Conservation (phyloP, 164 flowering plant genomes). For the Hamamelis virginiana region DNA sequence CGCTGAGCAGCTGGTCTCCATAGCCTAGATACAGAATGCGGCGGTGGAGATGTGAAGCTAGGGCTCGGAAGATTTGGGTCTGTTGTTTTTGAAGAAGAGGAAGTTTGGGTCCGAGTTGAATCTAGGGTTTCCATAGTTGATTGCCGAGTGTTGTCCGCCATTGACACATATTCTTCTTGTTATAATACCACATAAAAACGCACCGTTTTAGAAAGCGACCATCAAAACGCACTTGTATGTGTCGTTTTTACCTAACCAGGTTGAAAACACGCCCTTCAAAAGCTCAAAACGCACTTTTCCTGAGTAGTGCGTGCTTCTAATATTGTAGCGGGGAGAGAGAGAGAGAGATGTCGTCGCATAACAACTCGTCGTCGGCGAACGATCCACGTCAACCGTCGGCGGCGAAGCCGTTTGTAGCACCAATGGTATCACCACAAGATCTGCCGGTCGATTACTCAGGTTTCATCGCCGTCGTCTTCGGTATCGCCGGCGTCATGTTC, state of each 20-base stretch:
- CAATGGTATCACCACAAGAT: conserved; percentile 53
- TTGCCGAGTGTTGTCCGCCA: too few species aligned
- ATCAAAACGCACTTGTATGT: too few species aligned
- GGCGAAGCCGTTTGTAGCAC: conserved; percentile 60
- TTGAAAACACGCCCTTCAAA: too few species aligned
- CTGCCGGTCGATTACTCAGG: conserved; percentile 90
- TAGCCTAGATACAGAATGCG: conserved; percentile 40
- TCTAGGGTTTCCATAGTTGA: conserved; percentile 13
- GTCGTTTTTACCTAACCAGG: too few species aligned
- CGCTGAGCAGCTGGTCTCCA: conserved; percentile 92
- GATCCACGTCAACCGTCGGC: conserved; percentile 88
- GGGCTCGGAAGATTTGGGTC: conserved; percentile 7
- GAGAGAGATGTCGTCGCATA: conserved; percentile 36
- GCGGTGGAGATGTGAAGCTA: conserved; percentile 19
- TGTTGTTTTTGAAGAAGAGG: neutral
- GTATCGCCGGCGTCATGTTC: conserved; percentile 83
- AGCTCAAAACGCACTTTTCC: too few species aligned
- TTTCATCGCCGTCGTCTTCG: conserved; percentile 77
- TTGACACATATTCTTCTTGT: too few species aligned
- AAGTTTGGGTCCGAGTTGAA: neutral
- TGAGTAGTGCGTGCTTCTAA: too few species aligned
- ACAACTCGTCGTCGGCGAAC: conserved; percentile 37
- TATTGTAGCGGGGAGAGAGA: conserved; percentile 17
- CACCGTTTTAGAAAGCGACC: too few species aligned
- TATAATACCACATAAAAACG: too few species aligned